phyloP scores from a whole-genome alignment of 371 early-diverging fungal genomes.

The Mucor saturninus region DNA sequence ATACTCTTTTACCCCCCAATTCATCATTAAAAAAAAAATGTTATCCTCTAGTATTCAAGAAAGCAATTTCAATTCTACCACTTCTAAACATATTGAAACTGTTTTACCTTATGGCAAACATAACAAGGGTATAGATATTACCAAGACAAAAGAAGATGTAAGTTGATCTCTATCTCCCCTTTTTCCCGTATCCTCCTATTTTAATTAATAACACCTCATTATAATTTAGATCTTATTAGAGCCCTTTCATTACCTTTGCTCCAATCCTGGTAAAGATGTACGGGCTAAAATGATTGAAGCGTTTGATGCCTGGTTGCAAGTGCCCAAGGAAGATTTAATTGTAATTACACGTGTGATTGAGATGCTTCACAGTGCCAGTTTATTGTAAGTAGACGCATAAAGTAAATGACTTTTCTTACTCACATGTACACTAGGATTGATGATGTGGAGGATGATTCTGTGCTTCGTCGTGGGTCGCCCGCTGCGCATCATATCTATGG shows the following conservation, averaged over 20 bases:
- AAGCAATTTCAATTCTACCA: slow-evolving; percentile 12
- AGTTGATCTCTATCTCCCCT: not conserved
- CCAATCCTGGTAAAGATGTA: slow-evolving; percentile 92
- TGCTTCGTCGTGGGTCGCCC: slow-evolving; percentile 87
- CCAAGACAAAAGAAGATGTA: slow-evolving; percentile 28
- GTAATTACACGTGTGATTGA: slow-evolving; percentile 84
- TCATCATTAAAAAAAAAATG: not conserved
- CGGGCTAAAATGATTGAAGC: slow-evolving; percentile 88
- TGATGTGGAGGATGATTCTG: slow-evolving; percentile 95
- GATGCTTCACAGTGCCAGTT: slow-evolving; percentile 94
- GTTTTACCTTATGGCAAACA: slow-evolving; percentile 25
- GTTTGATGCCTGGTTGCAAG: slow-evolving; percentile 88
- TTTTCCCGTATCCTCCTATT: not conserved
- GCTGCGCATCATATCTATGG: slow-evolving; percentile 97
- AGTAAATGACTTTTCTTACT: not conserved
- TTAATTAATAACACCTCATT: not conserved
- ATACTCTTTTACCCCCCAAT: no score
- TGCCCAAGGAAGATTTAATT: slow-evolving; percentile 71
- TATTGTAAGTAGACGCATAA: slow-evolving; percentile 66
- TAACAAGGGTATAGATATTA: slow-evolving; percentile 3
- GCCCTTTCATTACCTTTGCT: slow-evolving; percentile 82
- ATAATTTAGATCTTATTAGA: slow-evolving; percentile 69
- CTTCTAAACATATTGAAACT: slow-evolving; percentile 16
- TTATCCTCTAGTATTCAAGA: slow-evolving; percentile 8
- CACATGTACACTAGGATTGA: slow-evolving; percentile 71